Evolutionary conservation across 768 basidiomycete genomes (phyloP).

Genomic region (Lactarius trivialis): DNA sequence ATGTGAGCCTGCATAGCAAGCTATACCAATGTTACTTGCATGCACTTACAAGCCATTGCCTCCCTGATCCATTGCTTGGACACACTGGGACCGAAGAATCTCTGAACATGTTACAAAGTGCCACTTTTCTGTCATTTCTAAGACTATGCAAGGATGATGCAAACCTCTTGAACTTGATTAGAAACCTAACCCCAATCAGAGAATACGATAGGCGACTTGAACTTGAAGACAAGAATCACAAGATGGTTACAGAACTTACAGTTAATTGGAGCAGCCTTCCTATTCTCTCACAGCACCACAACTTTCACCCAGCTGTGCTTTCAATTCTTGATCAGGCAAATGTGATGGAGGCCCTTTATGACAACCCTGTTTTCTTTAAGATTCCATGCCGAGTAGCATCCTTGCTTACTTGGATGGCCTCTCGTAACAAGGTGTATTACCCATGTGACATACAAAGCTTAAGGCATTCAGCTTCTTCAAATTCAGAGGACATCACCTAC

Average conservation of each 20-base stretch:
- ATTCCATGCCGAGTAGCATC: no score
- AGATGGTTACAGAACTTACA: no score
- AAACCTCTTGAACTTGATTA: constrained; percentile 1
- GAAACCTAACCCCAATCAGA: neutral
- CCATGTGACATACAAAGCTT: neutral
- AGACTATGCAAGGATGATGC: constrained; percentile 19
- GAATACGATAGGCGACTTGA: neutral
- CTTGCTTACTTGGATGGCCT: neutral
- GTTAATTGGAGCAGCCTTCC: constrained; percentile 9
- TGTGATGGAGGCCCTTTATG: neutral
- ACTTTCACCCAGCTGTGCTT: neutral
- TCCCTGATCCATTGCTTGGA: constrained; percentile 39
- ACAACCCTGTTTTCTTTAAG: neutral
- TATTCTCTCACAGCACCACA: constrained; percentile 4
- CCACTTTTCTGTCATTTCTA: constrained; percentile 37
- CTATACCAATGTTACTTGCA: constrained; percentile 41
- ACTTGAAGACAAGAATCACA: no score
- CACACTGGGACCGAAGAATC: constrained; percentile 42
- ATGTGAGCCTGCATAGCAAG: constrained; percentile 26
- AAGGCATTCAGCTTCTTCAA: neutral
- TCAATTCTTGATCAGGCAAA: constrained; percentile 3
- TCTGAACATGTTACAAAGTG: constrained; percentile 34
- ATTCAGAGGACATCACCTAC: constrained; percentile 28
- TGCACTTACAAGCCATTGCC: constrained; percentile 36
- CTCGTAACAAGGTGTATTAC: constrained; percentile 1